Conservation (phyloP, 1,284 basidiomycete species). For the Boletus semigastroideus region DNA sequence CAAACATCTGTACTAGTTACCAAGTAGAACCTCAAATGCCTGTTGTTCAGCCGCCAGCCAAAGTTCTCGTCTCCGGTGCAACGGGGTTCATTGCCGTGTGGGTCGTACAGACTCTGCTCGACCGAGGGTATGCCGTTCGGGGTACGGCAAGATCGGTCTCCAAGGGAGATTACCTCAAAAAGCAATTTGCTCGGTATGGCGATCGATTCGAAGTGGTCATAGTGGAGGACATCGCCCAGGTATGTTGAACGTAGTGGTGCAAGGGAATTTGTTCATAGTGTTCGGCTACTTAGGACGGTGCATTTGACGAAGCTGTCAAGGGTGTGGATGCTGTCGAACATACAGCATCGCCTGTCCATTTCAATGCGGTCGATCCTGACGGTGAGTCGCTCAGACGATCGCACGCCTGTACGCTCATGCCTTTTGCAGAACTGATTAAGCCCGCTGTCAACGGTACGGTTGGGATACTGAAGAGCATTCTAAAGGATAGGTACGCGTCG, state of each 20-base stretch:
- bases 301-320: conserved; percentile 65
- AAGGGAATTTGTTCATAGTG: background rate
- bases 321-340: conserved; percentile 60
- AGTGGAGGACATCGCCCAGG: conserved; percentile 48
- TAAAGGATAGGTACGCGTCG: background rate
- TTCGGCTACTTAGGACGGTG: conserved; percentile 38
- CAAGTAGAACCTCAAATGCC: conserved; percentile 33
- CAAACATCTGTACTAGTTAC: too few species aligned
- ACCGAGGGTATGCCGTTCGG: conserved; percentile 42
- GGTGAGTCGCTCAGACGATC: conserved; percentile 23
- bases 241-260: conserved; percentile 7
- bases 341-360: conserved; percentile 48
- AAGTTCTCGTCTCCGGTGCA: conserved; percentile 41
- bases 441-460: conserved; percentile 67
- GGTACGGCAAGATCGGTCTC: conserved; percentile 46
- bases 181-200: conserved; percentile 39
- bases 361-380: conserved; percentile 40
- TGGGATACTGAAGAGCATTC: conserved; percentile 53
- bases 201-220: conserved; percentile 46
- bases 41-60: conserved; percentile 35
- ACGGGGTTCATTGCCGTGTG: conserved; percentile 41
- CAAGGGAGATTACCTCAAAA: conserved; percentile 43
- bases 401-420: background rate
- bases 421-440: conserved; percentile 47
- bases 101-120: conserved; percentile 36